Base-by-base conservation (phyloP, 2,329 filamentous ascomycete genomes). In the Acephala macrosclerotiorum region DNA sequence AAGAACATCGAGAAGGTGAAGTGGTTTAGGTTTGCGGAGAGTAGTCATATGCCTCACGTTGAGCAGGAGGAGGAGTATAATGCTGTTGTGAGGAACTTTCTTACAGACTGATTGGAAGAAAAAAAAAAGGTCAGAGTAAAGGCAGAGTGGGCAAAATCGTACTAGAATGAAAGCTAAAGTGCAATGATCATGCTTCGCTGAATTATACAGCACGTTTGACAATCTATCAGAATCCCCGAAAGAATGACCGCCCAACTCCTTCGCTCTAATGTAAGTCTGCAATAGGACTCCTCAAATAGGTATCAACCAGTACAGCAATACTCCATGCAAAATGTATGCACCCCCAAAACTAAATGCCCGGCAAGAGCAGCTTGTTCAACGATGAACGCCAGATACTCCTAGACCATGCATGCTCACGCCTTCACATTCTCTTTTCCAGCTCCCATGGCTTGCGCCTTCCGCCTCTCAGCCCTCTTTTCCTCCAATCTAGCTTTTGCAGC, bases 11-110 rank as follows among this genome's bases (percentile, higher is more conserved):
- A 69, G 7, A 77, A 76, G 66, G 78, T 79, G 53, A 80, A 78
- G 68, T 83, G 80, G 80, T 72, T 79, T 9, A 75, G 63, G 6
- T 70, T 77, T 35, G 69, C 70, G 2, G 64, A 69, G 9, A 68
- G 69, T 2, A 75, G 70, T 58, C 70, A 74, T 60, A 74, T 76
- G 67, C 75, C 75, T 5, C 75, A 78, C 29, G 58, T 80, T 55
- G 80, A 82, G 70, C 76, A 80, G 67, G 77, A 73, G 11, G 77
- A 80, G 29, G 69, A 69, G 45, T 80, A 75, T 64, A 68, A 79
- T 61, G 61, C 69, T 33, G 75, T 78, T 38, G 72, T 80, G 16
- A 73, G 73, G 4, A 69, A 72, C 29, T 80, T 80, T 68, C 60
- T 71, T 57, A 58, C 42, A 22, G 58, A 33, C 55, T 61, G 58